These are phyloP conservation scores for Starmerella kuoi DNA, from an alignment of 805 yeast genomes.

Conservation along the genomic window DNA sequence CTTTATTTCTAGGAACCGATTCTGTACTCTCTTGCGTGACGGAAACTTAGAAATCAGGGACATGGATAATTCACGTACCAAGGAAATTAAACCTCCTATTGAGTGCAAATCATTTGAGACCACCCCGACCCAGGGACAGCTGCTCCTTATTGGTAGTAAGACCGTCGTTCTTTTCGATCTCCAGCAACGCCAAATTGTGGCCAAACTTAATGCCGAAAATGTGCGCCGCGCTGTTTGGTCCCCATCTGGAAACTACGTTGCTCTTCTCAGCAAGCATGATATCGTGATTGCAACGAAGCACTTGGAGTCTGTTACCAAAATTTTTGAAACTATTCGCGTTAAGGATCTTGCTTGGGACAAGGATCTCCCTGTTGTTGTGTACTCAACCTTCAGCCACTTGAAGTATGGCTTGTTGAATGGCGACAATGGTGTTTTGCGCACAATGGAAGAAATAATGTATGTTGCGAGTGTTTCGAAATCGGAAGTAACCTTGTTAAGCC, in stretches of 20 bases:
- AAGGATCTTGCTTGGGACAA: slow-evolving; percentile 98
- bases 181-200: slow-evolving; percentile 73
- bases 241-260: slow-evolving; percentile 71
- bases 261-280: slow-evolving; percentile 81
- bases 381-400: slow-evolving; percentile 90
- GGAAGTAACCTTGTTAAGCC: slow-evolving; percentile 65
- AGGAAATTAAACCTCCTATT: slow-evolving; percentile 46
- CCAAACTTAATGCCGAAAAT: slow-evolving; percentile 55
- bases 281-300: slow-evolving; percentile 68
- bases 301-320: slow-evolving; percentile 61
- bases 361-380: slow-evolving; percentile 65
- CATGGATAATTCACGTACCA: slow-evolving; percentile 68
- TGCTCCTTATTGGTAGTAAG: slow-evolving; percentile 59
- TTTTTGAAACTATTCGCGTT: slow-evolving; percentile 93
- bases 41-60: slow-evolving; percentile 74
- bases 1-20: slow-evolving; percentile 90
- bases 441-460: slow-evolving; percentile 79
- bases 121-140: slow-evolving; percentile 66
- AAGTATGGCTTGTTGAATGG: slow-evolving; percentile 89
- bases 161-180: slow-evolving; percentile 78
- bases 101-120: slow-evolving; percentile 56
- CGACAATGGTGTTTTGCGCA: slow-evolving; percentile 87
- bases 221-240: slow-evolving; percentile 89
- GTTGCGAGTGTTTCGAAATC: slow-evolving; percentile 56
- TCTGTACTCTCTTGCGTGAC: slow-evolving; percentile 61